These are phyloP conservation scores for Aspergillus piperis DNA, from an alignment of 2,329 filamentous ascomycete species.

Conservation along the genomic window DNA sequence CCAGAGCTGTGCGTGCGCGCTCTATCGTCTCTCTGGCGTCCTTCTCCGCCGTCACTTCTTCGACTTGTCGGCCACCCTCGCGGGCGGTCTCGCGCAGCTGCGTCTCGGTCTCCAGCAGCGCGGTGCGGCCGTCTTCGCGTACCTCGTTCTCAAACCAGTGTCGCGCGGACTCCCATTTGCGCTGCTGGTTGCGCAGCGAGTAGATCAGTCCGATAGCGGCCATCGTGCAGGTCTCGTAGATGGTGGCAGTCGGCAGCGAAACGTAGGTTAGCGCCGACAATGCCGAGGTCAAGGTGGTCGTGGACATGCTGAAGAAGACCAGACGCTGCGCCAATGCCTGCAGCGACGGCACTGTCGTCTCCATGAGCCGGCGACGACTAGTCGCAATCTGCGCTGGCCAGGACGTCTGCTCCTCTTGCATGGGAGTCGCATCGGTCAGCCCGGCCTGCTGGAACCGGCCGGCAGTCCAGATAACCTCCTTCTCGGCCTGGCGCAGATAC, in stretches of 20 bases:
- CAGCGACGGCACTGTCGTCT: slow-evolving; percentile 68
- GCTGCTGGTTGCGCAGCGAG: slow-evolving; percentile 60
- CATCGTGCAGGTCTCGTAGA: slow-evolving; percentile 62
- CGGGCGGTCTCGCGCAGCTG: slow-evolving; percentile 50
- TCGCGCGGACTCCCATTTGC: slow-evolving; percentile 58
- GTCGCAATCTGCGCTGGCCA: slow-evolving; percentile 77
- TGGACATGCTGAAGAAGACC: slow-evolving; percentile 73
- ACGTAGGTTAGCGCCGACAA: slow-evolving; percentile 59
- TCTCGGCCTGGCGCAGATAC: slow-evolving; percentile 78
- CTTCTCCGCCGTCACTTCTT: slow-evolving; percentile 40
- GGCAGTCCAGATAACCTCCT: slow-evolving; percentile 77
- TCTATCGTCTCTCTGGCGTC: slow-evolving; percentile 48
- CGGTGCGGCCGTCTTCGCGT: slow-evolving; percentile 59
- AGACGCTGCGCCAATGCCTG: slow-evolving; percentile 73
- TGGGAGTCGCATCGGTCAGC: slow-evolving; percentile 48
- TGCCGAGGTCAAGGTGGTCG: slow-evolving; percentile 64
- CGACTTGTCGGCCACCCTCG: slow-evolving; percentile 43
- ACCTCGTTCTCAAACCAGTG: slow-evolving; percentile 55
- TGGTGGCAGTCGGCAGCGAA: slow-evolving; percentile 52
- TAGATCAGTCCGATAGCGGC: slow-evolving; percentile 61
- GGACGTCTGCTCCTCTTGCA: slow-evolving; percentile 35
- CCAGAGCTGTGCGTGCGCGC: slow-evolving; percentile 50
- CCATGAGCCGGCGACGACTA: slow-evolving; percentile 66
- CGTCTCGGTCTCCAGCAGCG: slow-evolving; percentile 57
- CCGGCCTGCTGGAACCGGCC: slow-evolving; percentile 72